Evolutionary conservation across 306 rosid species (phyloP), one percentile per base, ranked within the genome.

Genomic region (Vigna unguiculata): DNA sequence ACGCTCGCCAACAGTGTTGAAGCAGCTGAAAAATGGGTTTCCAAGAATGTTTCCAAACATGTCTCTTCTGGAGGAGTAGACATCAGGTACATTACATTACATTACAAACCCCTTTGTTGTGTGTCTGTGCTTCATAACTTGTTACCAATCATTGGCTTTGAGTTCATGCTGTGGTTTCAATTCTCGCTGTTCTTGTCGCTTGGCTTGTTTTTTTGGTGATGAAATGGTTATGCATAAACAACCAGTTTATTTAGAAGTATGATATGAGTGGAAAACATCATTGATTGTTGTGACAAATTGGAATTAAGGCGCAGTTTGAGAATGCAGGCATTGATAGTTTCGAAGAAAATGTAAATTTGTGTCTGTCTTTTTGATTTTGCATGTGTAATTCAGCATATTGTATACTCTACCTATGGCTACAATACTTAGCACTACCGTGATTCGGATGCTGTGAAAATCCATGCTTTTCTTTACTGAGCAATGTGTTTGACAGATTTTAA

Each of bases 1-100:
- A 75, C 82, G 25, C 65, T 95, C 78, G 89, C 98, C 71, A 88
- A 74, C 17, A 88, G 90, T 77, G 51, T 67, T 22, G 62, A 86
- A 54, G 89, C 89, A 13, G 98, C 98, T 78, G 92, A 95, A 73
- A 86, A 88, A 43, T 92, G 98, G 98, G 97, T 95, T 68, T 78
- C 97, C 62, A 90, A 89, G 75, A 95, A 95, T 85, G 78, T 95
- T 51, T 90, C 98, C 6, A 81, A 91, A 2, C 87, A 88, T 67
- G 72, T 86, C 34, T 86, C 88, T 51, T 84, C 93, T 80, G 90
- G 80, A n/a, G 97, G 93, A 52, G 96, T 90, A 20, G 92, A 88
- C 74, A 88, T 92, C 69, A 90, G 96, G 97, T 68, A 66, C 53
- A 62, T 15, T 48, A 38, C n/a, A 12, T 96, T 68, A 66, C 53